Conservation (phyloP, 2,329 filamentous ascomycete genomes). For the Fonsecaea multimorphosa region DNA sequence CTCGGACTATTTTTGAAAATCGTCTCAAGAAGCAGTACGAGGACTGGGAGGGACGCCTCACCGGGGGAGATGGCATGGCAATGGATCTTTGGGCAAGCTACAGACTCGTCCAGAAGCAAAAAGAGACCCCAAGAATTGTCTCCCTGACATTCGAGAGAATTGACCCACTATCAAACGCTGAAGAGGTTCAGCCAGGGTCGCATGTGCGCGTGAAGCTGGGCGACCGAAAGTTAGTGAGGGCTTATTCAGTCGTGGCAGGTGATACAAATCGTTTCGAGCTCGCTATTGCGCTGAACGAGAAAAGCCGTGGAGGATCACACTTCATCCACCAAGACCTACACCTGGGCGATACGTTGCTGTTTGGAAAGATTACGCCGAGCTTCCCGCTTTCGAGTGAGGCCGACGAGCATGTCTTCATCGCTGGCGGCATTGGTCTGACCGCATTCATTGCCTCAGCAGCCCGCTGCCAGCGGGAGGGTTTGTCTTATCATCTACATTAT, state of each 20-base stretch:
- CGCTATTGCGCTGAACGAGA: constrained; percentile 62
- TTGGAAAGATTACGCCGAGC: constrained; percentile 59
- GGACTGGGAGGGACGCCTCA: constrained; percentile 16
- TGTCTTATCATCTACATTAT: constrained; percentile 19
- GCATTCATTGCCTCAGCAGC: constrained; percentile 64
- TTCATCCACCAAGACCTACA: constrained; percentile 61
- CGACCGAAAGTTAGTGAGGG: constrained; percentile 60
- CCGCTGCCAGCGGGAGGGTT: constrained; percentile 10
- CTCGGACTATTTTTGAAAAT: constrained; percentile 60
- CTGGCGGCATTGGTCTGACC: constrained; percentile 70
- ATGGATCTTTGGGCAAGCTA: constrained; percentile 49
- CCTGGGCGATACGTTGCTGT: constrained; percentile 58
- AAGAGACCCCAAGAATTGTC: constrained; percentile 58
- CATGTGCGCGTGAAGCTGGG: constrained; percentile 65
- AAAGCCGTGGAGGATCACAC: constrained; percentile 65
- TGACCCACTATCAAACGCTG: constrained; percentile 44
- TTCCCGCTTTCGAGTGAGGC: constrained; percentile 56
- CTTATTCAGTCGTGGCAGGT: constrained; percentile 65
- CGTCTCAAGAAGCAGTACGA: constrained; percentile 57
- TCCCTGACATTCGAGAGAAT: constrained; percentile 61
- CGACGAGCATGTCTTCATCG: constrained; percentile 67
- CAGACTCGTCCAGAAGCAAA: constrained; percentile 57
- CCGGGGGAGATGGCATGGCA: constrained; percentile 4
- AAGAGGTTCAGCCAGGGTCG: constrained; percentile 54
- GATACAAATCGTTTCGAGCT: constrained; percentile 60